Conservation (phyloP, 495 filamentous ascomycete genomes). For the Xylaria palmicola region DNA sequence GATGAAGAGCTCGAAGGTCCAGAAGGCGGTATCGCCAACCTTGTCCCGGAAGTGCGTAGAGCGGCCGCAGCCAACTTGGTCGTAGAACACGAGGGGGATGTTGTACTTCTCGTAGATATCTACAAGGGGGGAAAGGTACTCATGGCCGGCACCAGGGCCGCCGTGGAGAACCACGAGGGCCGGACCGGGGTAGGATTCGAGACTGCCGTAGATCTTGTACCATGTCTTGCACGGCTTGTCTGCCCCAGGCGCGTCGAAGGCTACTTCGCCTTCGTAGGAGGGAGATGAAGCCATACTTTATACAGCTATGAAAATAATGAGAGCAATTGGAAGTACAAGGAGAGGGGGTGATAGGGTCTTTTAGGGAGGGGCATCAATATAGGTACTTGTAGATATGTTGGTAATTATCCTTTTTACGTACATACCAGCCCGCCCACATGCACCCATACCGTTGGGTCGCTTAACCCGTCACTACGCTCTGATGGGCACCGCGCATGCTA, state of each 20-base stretch:
- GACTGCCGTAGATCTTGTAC: constrained; percentile 43
- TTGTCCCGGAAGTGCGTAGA: constrained; percentile 49
- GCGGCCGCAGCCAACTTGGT: constrained; percentile 53
- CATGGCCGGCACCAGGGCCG: constrained; percentile 47
- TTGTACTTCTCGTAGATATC: constrained; percentile 36
- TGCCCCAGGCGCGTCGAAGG: constrained; percentile 36
- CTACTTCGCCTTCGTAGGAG: constrained; percentile 25
- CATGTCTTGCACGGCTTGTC: constrained; percentile 46
- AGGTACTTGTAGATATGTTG: too few species aligned
- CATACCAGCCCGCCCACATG: too few species aligned
- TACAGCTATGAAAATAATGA: too few species aligned
- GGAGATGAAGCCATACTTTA: constrained; percentile 10
- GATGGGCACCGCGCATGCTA: too few species aligned
- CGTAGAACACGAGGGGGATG: constrained; percentile 54
- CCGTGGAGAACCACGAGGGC: constrained; percentile 37
- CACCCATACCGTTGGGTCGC: too few species aligned
- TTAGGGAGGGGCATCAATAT: too few species aligned
- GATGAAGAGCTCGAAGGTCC: constrained; percentile 45
- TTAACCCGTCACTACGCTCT: too few species aligned
- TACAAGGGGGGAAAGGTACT: constrained; percentile 43
- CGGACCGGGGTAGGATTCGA: constrained; percentile 16
- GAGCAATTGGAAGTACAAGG: too few species aligned
- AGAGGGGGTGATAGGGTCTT: too few species aligned
- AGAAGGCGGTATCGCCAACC: constrained; percentile 35
- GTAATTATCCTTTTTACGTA: too few species aligned